phyloP scores from a whole-genome alignment of 352 stramenopile species.

The Phytophthora palmivora region DNA sequence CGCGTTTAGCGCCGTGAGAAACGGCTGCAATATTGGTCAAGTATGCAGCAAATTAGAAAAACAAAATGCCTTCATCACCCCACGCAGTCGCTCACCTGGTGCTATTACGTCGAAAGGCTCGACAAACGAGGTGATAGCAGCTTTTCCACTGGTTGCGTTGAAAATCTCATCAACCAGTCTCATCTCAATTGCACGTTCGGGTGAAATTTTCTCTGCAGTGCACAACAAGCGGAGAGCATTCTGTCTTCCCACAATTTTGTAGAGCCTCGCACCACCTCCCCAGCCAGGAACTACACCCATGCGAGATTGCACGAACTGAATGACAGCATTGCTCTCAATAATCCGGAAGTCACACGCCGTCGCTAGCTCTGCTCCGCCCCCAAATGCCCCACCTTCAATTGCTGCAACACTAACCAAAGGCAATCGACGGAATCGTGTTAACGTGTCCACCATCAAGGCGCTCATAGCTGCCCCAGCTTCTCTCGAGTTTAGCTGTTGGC shows the following conservation, averaged over 20 bases:
- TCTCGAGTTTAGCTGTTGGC: constrained; percentile 71
- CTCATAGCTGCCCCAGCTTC: constrained; percentile 68
- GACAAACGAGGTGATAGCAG: constrained; percentile 49
- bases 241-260: constrained; percentile 77
- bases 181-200: constrained; percentile 51
- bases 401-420: constrained; percentile 77
- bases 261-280: constrained; percentile 77
- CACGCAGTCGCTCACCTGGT: constrained; percentile 44
- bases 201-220: constrained; percentile 57
- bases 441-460: constrained; percentile 72
- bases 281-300: constrained; percentile 86
- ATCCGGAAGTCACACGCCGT: constrained; percentile 86
- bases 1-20: constrained; percentile 64
- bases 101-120: constrained; percentile 49
- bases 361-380: constrained; percentile 82
- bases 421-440: constrained; percentile 73
- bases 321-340: constrained; percentile 55
- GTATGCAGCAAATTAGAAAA: not conserved
- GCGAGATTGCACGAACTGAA: constrained; percentile 82
- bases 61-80: not conserved
- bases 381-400: constrained; percentile 78
- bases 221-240: constrained; percentile 76
- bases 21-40: constrained; percentile 46
- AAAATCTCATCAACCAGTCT: constrained; percentile 74
- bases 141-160: constrained; percentile 25